Conservation (phyloP, 805 yeast genomes). For the Candida awuae region DNA sequence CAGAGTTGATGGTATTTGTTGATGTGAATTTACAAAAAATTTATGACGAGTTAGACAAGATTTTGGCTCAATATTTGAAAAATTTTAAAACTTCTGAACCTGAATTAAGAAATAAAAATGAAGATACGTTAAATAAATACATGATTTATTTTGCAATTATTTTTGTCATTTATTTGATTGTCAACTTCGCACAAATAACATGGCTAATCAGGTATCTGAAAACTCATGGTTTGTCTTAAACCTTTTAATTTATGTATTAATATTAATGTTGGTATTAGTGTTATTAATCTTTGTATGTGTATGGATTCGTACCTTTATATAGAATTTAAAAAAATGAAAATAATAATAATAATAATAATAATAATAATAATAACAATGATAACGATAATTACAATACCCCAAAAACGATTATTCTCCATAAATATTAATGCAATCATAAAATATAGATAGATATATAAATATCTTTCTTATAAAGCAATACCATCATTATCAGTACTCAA, state of each 20-base stretch:
- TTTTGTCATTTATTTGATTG: constrained; percentile 10
- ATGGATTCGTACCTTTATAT: too few relatives aligned
- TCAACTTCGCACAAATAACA: constrained; percentile 14
- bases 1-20: constrained; percentile 7
- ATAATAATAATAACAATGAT: too few relatives aligned
- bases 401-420: too few relatives aligned
- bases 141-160: constrained; percentile 14
- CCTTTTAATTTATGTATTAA: too few relatives aligned
- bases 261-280: too few relatives aligned
- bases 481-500: constrained; percentile 32
- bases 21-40: constrained; percentile 12
- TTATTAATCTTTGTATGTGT: too few relatives aligned
- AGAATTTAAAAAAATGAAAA: too few relatives aligned
- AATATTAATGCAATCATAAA: too few relatives aligned
- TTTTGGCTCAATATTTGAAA: constrained; percentile 5
- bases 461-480: background rate
- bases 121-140: constrained; percentile 17
- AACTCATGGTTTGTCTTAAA: constrained; percentile 18
- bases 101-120: constrained; percentile 23
- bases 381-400: too few relatives aligned
- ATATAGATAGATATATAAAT: background rate
- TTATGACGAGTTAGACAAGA: constrained; percentile 17
- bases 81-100: constrained; percentile 14
- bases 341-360: too few relatives aligned
- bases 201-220: constrained; percentile 23